These are phyloP conservation scores for Berberis vulgaris DNA, from an alignment of 164 flowering plant genomes.

Conservation along the genomic window DNA sequence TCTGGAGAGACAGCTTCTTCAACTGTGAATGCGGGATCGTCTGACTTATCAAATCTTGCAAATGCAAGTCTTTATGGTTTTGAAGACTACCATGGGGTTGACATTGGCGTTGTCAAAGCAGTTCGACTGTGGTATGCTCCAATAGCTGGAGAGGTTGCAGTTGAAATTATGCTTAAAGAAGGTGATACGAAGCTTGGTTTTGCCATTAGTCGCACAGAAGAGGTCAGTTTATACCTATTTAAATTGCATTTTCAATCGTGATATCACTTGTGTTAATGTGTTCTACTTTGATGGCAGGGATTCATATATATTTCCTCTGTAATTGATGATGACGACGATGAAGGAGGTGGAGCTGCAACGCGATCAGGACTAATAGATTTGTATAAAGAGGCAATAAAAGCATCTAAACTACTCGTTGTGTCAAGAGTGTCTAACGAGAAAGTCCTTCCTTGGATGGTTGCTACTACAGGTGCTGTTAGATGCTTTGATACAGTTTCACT, in stretches of 20 bases:
- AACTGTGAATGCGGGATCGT: constrained; percentile 74
- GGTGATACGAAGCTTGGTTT: constrained; percentile 78
- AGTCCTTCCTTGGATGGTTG: constrained; percentile 95
- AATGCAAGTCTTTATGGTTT: constrained; percentile 84
- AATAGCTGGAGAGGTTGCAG: constrained; percentile 49
- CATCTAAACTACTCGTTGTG: constrained; percentile 51
- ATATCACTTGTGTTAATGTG: neutral
- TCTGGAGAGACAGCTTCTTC: constrained; percentile 91
- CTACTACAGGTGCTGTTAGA: constrained; percentile 68
- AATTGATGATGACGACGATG: constrained; percentile 39
- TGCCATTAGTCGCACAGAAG: constrained; percentile 89
- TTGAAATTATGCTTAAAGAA: constrained; percentile 64
- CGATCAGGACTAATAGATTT: constrained; percentile 67
- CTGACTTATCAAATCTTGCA: constrained; percentile 72
- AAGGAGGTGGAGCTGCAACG: constrained; percentile 31
- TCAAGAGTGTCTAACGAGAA: constrained; percentile 77
- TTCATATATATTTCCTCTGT: constrained; percentile 85
- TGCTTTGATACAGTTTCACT: constrained; percentile 90
- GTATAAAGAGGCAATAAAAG: constrained; percentile 53
- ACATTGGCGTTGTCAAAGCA: constrained; percentile 88
- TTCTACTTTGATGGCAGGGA: constrained; percentile 36
- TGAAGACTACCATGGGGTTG: constrained; percentile 97
- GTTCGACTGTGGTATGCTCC: constrained; percentile 95
- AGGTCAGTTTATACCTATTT: constrained; percentile 34
- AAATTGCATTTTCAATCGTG: neutral